A percentile compares a stretch with the other conserved stretches of the same genome.
phyloP scores from a whole-genome alignment of 2,329 filamentous ascomycete species.

The Fusarium acutatum region DNA sequence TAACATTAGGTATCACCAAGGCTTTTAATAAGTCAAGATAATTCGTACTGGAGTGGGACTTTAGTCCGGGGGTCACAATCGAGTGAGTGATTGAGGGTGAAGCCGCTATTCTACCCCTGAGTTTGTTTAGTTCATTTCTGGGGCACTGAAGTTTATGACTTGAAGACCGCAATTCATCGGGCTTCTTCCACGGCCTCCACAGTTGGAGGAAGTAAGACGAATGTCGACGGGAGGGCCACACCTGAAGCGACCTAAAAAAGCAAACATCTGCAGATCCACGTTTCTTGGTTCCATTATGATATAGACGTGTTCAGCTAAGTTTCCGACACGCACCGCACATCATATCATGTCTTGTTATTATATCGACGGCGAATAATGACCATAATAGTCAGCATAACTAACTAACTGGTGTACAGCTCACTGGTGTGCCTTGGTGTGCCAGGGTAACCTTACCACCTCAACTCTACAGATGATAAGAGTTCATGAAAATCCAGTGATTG shows the following conservation, averaged over 20 bases:
- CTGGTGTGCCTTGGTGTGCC: not conserved
- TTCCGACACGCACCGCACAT: conserved; percentile 1
- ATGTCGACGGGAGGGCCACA: conserved; percentile 13
- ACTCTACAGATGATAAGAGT: conserved; percentile 5
- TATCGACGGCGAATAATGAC: not conserved
- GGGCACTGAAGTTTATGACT: not conserved
- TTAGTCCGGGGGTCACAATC: conserved; percentile 1
- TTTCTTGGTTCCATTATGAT: conserved; percentile 20
- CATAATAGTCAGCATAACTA: not conserved
- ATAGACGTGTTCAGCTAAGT: not conserved
- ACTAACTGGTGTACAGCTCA: not conserved
- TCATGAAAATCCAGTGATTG: not conserved
- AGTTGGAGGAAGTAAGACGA: not conserved
- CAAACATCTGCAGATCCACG: conserved; percentile 29
- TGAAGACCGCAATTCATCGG: conserved; percentile 14
- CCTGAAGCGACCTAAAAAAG: conserved; percentile 22
- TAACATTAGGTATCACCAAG: not conserved
- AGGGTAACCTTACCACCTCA: not conserved
- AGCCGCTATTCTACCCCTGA: conserved; percentile 8
- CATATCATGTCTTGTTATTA: conserved; percentile 13
- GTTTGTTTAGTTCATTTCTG: conserved; percentile 13
- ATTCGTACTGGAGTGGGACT: not conserved
- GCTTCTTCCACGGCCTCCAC: not conserved
- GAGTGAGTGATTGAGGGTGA: not conserved
- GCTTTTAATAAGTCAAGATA: not conserved